A percentile compares a stretch with the other conserved stretches of the same genome.
These are phyloP conservation scores for Yarrowia porcina DNA, from an alignment of 805 yeast species.

Conservation along the genomic window DNA sequence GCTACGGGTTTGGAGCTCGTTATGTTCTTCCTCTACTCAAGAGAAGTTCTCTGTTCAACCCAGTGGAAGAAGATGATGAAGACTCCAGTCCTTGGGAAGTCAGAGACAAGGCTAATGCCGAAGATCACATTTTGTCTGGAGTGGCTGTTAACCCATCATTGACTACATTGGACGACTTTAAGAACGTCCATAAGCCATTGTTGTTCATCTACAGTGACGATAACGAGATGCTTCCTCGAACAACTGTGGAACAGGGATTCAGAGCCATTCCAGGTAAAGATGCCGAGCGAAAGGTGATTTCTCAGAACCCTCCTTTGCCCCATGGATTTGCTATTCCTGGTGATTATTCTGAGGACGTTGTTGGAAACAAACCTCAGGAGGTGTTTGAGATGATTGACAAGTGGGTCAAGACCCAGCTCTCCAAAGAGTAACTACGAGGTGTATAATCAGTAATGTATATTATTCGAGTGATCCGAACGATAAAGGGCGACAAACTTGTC, in stretches of 20 bases:
- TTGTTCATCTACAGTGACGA: conserved; percentile 33
- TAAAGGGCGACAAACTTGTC: too few relatives aligned
- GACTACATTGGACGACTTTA: conserved; percentile 33
- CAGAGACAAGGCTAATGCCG: conserved; percentile 27
- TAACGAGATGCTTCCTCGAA: conserved; percentile 35
- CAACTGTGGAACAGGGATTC: conserved; percentile 30
- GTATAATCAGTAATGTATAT: conserved; percentile 3
- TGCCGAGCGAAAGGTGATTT: background rate
- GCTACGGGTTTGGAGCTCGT: conserved; percentile 39
- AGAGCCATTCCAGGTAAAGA: background rate
- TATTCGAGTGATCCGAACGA: background rate
- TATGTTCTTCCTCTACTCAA: conserved; percentile 36
- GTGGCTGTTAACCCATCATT: conserved; percentile 37
- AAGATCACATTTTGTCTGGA: conserved; percentile 34
- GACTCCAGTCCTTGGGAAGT: conserved; percentile 30
- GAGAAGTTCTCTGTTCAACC: conserved; percentile 15
- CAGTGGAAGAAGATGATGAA: conserved; percentile 29
- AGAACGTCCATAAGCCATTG: conserved; percentile 34
- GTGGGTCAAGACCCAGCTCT: conserved; percentile 16
- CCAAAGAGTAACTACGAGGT: background rate
- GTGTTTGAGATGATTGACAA: conserved; percentile 29
- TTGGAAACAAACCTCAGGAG: conserved; percentile 38
- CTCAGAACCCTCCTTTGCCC: conserved; percentile 38
- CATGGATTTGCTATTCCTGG: conserved; percentile 46
- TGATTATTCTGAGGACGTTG: conserved; percentile 39